These are phyloP conservation scores for Fusarium pininemorale DNA, from an alignment of 2,329 filamentous ascomycete species.

Conservation along the genomic window DNA sequence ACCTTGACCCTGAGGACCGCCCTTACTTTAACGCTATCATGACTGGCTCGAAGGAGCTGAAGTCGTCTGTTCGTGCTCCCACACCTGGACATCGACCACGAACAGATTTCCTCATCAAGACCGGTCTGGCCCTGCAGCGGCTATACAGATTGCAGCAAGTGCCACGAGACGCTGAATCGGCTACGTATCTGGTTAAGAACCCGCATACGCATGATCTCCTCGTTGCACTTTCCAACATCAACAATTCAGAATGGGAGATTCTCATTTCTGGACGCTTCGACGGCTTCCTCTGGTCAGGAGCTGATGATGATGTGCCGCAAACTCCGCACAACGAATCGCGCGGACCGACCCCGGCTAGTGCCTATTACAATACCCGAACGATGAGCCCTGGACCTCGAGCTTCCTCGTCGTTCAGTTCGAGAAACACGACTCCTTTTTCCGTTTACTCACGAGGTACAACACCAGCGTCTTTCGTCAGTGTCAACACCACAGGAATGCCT, in stretches of 20 bases:
- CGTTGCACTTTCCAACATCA: constrained; percentile 87
- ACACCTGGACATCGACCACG: constrained; percentile 73
- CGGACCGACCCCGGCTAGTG: constrained; percentile 63
- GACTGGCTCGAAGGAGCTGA: constrained; percentile 66
- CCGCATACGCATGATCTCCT: constrained; percentile 84
- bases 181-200: constrained; percentile 86
- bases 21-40: constrained; percentile 86
- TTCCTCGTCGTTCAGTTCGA: constrained; percentile 54
- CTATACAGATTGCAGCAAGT: constrained; percentile 78
- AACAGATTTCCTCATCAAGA: constrained; percentile 79
- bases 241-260: constrained; percentile 95
- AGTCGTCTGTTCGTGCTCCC: constrained; percentile 68
- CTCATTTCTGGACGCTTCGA: constrained; percentile 93
- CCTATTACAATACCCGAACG: constrained; percentile 52
- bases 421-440: constrained; percentile 59
- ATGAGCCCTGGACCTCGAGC: constrained; percentile 54
- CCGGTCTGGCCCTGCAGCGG: constrained; percentile 81
- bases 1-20: constrained; percentile 77
- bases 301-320: constrained; percentile 66
- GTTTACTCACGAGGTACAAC: constrained; percentile 66
- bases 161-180: constrained; percentile 86
- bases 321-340: constrained; percentile 58
- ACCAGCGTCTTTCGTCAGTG: constrained; percentile 66
- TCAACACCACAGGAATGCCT: constrained; percentile 58
- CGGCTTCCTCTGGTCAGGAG: constrained; percentile 93